These are phyloP conservation scores for Lachnellula hyalina DNA, from an alignment of 2,329 filamentous ascomycete genomes.

Conservation along the genomic window DNA sequence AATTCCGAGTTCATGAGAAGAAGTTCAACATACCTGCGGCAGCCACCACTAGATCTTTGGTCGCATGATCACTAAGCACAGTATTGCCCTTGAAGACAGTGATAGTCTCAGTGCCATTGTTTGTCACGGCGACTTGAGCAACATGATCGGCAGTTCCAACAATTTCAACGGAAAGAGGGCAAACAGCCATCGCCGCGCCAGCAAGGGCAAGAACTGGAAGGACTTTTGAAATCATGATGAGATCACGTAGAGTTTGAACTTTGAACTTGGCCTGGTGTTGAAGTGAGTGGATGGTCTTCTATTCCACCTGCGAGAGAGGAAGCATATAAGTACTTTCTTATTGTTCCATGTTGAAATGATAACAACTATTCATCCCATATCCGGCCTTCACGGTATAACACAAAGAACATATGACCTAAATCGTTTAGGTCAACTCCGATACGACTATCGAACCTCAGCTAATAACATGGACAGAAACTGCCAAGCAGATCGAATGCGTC, in stretches of 20 bases:
- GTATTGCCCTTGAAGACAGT: slow-evolving; percentile 26
- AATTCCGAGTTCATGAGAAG: background rate
- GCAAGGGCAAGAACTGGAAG: slow-evolving; percentile 18
- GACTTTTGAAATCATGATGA: slow-evolving; percentile 21
- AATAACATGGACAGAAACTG: slow-evolving; percentile 6
- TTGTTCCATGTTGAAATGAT: background rate
- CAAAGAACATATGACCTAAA: background rate
- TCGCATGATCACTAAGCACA: slow-evolving; percentile 19
- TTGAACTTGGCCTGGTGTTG: background rate
- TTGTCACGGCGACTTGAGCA: slow-evolving; percentile 20
- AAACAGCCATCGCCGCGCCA: slow-evolving; percentile 19
- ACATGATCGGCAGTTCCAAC: slow-evolving; percentile 14
- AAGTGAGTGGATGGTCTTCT: background rate
- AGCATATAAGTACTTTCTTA: slow-evolving; percentile 5
- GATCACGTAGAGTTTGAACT: background rate
- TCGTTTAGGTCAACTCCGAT: background rate
- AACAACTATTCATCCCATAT: background rate
- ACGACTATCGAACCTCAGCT: slow-evolving; percentile 1
- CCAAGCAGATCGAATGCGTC: slow-evolving; percentile 2
- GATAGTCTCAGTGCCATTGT: slow-evolving; percentile 18
- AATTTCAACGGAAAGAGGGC: slow-evolving; percentile 22
- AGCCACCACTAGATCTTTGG: slow-evolving; percentile 18
- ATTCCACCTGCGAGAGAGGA: background rate
- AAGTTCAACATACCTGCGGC: slow-evolving; percentile 11
- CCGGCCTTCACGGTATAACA: background rate